These are phyloP conservation scores for Hyphodiscus hymeniophilus DNA, from an alignment of 495 filamentous ascomycete species.

Conservation along the genomic window DNA sequence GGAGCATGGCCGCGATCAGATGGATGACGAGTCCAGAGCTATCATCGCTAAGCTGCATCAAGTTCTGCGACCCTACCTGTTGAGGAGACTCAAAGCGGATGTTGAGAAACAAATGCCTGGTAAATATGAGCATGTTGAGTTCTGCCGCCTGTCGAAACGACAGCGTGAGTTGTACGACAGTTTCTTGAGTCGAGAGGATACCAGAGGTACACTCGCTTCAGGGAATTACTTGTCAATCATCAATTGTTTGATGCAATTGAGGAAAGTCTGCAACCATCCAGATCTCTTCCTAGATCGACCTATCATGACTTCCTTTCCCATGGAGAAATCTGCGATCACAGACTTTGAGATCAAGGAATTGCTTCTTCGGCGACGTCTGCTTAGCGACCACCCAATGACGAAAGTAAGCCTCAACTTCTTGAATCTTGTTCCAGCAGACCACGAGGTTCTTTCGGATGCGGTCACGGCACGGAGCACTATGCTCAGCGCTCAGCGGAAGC, in stretches of 20 bases:
- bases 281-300: constrained; percentile 96
- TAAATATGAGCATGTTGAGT: constrained; percentile 95
- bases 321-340: constrained; percentile 72
- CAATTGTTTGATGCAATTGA: constrained; percentile 95
- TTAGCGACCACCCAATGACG: constrained; percentile 56
- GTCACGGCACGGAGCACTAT: constrained; percentile 53
- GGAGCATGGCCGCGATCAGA: constrained; percentile 83
- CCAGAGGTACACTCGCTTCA: constrained; percentile 78
- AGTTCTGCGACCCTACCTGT: constrained; percentile 83
- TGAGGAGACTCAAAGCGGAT: constrained; percentile 90
- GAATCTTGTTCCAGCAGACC: constrained; percentile 67
- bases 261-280: constrained; percentile 98
- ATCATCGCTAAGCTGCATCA: constrained; percentile 90
- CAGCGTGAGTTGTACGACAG: constrained; percentile 95
- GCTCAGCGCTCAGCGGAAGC: constrained; percentile 53
- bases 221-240: constrained; percentile 98
- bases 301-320: constrained; percentile 96
- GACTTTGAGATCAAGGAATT: constrained; percentile 72
- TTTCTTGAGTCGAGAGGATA: constrained; percentile 90
- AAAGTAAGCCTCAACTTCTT: constrained; percentile 67
- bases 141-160: constrained; percentile 87
- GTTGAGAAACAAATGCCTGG: constrained; percentile 99
- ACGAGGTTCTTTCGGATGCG: constrained; percentile 57
- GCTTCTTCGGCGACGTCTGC: constrained; percentile 57
- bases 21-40: constrained; percentile 84